phyloP scores from a whole-genome alignment of 768 basidiomycete genomes.

The Leccinum longicurvipes region DNA sequence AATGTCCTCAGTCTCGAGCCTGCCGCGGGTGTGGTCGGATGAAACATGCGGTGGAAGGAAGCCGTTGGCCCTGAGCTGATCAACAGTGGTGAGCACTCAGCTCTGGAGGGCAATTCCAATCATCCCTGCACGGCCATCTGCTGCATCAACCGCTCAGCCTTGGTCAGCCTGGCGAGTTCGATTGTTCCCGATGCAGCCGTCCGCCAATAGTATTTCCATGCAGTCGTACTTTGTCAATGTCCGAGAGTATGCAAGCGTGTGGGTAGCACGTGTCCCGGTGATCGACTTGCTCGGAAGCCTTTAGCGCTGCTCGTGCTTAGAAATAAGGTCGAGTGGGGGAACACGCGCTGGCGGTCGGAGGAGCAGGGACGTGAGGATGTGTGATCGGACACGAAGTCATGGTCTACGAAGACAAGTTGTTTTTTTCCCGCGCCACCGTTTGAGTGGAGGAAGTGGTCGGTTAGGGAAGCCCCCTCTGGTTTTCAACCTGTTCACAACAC shows the following conservation, averaged over 20 bases:
- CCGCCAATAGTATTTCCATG: conserved; percentile 28
- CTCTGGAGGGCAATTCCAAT: conserved; percentile 34
- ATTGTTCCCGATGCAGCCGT: conserved; percentile 26
- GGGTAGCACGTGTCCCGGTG: conserved; percentile 33
- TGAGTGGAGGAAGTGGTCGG: conserved; percentile 6
- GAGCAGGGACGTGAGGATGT: conserved; percentile 14
- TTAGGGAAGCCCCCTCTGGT: conserved; percentile 19
- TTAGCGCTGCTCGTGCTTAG: conserved; percentile 14
- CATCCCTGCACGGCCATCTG: conserved; percentile 25
- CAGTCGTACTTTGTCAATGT: conserved; percentile 27
- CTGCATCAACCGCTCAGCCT: conserved; percentile 20
- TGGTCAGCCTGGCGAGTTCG: conserved; percentile 6
- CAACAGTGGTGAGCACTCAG: conserved; percentile 27
- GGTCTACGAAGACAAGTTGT: conserved; percentile 30
- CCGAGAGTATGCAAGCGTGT: conserved; percentile 23
- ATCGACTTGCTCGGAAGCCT: conserved; percentile 22
- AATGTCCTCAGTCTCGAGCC: conserved; percentile 20
- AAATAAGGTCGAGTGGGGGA: conserved; percentile 29
- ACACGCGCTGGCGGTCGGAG: conserved; percentile 18
- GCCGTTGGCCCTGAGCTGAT: conserved; percentile 18
- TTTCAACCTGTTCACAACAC: conserved; percentile 23
- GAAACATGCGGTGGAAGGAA: conserved; percentile 18
- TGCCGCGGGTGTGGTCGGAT: conserved; percentile 17
- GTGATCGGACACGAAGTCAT: conserved; percentile 10
- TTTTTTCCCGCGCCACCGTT: conserved; percentile 31